Conservation (phyloP, 306 rosid species). For the Cicer yamashitae region DNA sequence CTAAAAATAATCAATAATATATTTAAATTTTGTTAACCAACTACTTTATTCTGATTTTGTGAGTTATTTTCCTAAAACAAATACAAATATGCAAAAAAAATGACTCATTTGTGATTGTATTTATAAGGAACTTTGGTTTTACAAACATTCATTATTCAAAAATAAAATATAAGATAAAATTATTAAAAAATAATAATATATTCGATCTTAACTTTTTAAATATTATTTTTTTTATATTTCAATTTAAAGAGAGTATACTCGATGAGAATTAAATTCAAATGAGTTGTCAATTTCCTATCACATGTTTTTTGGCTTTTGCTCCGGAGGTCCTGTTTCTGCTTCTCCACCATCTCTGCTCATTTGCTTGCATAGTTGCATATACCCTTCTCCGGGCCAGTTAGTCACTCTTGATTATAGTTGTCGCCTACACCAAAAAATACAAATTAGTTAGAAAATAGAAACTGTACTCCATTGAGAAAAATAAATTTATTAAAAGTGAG, state of each 20-base stretch:
- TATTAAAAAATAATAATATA: neutral
- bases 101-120: neutral
- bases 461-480: too few species aligned
- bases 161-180: too few species aligned
- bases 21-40: neutral
- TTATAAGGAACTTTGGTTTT: too few species aligned
- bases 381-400: neutral
- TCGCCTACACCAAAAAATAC: constrained; percentile 40
- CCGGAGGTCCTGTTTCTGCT: neutral
- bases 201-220: neutral
- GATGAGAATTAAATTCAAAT: too few species aligned
- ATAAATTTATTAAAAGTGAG: too few species aligned
- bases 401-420: constrained; percentile 30
- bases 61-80: too few species aligned
- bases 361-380: constrained; percentile 5
- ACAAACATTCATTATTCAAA: too few species aligned
- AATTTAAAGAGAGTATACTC: too few species aligned
- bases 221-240: too few species aligned
- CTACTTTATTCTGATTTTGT: too few species aligned
- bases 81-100: neutral
- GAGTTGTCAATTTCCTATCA: constrained; percentile 34
- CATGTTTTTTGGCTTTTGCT: neutral
- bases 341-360: neutral
- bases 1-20: too few species aligned
- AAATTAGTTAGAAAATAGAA: neutral